Evolutionary conservation across 192 early-diverging fungal genomes (phyloP).

Genomic region (Coemansia erecta): DNA sequence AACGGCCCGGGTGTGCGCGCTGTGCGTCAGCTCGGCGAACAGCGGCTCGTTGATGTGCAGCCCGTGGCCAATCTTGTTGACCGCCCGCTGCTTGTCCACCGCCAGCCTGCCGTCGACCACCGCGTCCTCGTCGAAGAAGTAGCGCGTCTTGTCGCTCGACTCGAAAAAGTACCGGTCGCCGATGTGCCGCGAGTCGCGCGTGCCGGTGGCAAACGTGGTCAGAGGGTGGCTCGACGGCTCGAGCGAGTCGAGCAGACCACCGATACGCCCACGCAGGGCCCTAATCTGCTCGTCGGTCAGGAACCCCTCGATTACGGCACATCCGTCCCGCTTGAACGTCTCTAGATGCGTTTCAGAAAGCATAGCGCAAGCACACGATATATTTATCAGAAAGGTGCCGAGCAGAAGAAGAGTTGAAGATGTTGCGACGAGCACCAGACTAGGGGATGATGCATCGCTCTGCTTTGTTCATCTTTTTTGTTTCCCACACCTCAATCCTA

Average conservation of each 20-base stretch:
- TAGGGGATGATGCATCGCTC: no score
- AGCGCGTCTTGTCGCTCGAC: slow-evolving; percentile 79
- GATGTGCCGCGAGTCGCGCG: slow-evolving; percentile 53
- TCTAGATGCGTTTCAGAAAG: slow-evolving; percentile 8
- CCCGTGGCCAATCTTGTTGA: slow-evolving; percentile 93
- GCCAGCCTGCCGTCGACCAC: slow-evolving; percentile 62
- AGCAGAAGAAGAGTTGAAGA: neutral
- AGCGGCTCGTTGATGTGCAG: slow-evolving; percentile 79
- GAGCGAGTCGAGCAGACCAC: slow-evolving; percentile 60
- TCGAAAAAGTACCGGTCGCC: slow-evolving; percentile 88
- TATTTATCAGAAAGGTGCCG: neutral
- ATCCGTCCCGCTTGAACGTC: slow-evolving; percentile 28
- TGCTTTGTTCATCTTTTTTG: no score
- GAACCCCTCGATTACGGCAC: slow-evolving; percentile 24
- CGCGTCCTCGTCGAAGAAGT: slow-evolving; percentile 87
- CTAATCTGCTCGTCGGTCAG: slow-evolving; percentile 13
- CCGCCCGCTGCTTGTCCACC: slow-evolving; percentile 60
- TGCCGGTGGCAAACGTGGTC: slow-evolving; percentile 75
- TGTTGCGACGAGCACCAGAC: no score
- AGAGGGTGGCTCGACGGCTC: slow-evolving; percentile 70
- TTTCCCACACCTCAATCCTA: no score
- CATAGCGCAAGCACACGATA: neutral
- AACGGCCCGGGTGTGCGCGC: slow-evolving; percentile 54
- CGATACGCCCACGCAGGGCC: slow-evolving; percentile 17
- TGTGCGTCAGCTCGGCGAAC: slow-evolving; percentile 67